Evolutionary conservation across 768 basidiomycete species (phyloP).

Genomic region (Fibroporia radiculosa): DNA sequence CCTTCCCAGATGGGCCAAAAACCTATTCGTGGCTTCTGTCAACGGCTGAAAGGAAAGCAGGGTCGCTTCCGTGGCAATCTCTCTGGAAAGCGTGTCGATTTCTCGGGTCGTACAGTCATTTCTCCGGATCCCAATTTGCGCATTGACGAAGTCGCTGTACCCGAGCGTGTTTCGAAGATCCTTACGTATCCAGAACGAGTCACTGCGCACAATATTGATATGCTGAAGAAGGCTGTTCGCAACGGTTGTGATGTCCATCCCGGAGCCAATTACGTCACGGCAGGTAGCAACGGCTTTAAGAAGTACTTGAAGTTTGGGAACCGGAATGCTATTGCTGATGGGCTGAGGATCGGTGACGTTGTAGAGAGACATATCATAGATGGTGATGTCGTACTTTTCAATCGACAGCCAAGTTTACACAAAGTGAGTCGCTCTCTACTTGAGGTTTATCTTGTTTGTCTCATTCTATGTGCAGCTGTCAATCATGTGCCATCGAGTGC

Average conservation of each 20-base stretch:
- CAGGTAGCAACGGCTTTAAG: slow-evolving; percentile 72
- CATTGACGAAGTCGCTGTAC: slow-evolving; percentile 97
- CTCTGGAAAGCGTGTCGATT: slow-evolving; percentile 98
- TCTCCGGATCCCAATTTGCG: slow-evolving; percentile 98
- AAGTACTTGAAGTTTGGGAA: slow-evolving; percentile 89
- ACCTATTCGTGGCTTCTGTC: slow-evolving; percentile 95
- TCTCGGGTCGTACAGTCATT: slow-evolving; percentile 96
- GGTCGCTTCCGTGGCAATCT: slow-evolving; percentile 98
- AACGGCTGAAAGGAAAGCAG: slow-evolving; percentile 97
- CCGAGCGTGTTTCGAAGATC: slow-evolving; percentile 89
- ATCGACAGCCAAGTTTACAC: slow-evolving; percentile 97
- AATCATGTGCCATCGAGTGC: slow-evolving; percentile 95
- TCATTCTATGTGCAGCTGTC: slow-evolving; percentile 51
- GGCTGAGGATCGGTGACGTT: slow-evolving; percentile 77
- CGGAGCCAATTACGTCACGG: slow-evolving; percentile 89
- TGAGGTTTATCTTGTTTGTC: slow-evolving; percentile 4
- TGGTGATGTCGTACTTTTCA: slow-evolving; percentile 95
- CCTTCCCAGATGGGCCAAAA: slow-evolving; percentile 83
- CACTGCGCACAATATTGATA: slow-evolving; percentile 81
- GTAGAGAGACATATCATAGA: slow-evolving; percentile 95
- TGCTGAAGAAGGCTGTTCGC: slow-evolving; percentile 65
- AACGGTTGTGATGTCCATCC: slow-evolving; percentile 91
- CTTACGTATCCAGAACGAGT: slow-evolving; percentile 96
- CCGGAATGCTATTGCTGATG: slow-evolving; percentile 70
- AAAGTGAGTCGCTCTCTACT: slow-evolving; percentile 47